phyloP scores from a whole-genome alignment of 495 filamentous ascomycete genomes.

The Apodospora peruviana region DNA sequence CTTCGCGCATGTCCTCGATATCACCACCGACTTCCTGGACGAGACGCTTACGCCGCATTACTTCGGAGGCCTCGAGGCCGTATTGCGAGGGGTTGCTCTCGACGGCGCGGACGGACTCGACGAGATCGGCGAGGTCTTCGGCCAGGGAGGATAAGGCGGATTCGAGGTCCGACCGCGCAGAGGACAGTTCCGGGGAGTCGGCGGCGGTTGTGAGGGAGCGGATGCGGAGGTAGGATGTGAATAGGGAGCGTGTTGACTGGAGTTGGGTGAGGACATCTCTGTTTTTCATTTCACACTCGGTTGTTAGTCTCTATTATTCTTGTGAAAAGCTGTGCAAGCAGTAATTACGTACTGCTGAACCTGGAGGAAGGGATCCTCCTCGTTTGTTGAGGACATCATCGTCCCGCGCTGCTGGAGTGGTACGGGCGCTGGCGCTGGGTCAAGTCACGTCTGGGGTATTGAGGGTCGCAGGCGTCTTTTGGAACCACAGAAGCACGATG shows the following conservation, averaged over 20 bases:
- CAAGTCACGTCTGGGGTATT: too few species aligned
- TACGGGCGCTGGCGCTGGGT: not conserved
- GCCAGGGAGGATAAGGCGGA: slow-evolving; percentile 67
- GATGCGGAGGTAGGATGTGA: slow-evolving; percentile 94
- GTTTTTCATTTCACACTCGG: not conserved
- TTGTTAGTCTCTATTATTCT: not conserved
- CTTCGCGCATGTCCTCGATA: slow-evolving; percentile 80
- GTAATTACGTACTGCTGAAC: slow-evolving; percentile 66
- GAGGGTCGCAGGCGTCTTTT: too few species aligned
- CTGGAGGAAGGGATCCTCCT: slow-evolving; percentile 87
- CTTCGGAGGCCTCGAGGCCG: slow-evolving; percentile 79
- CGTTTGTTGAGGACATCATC: slow-evolving; percentile 67
- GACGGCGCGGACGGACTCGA: slow-evolving; percentile 80
- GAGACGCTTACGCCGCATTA: slow-evolving; percentile 70
- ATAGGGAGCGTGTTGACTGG: slow-evolving; percentile 71
- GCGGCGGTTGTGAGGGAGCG: slow-evolving; percentile 61
- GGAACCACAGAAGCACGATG: too few species aligned
- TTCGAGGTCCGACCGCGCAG: slow-evolving; percentile 79
- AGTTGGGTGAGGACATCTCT: slow-evolving; percentile 86
- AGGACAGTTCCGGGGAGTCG: slow-evolving; percentile 74
- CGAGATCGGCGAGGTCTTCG: slow-evolving; percentile 83
- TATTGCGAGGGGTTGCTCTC: slow-evolving; percentile 86
- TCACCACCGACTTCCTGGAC: slow-evolving; percentile 87
- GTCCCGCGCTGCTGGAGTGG: slow-evolving; percentile 9
- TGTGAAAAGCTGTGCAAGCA: not conserved